These are phyloP conservation scores for Penicillium freii DNA, from an alignment of 2,329 filamentous ascomycete genomes.

Conservation along the genomic window DNA sequence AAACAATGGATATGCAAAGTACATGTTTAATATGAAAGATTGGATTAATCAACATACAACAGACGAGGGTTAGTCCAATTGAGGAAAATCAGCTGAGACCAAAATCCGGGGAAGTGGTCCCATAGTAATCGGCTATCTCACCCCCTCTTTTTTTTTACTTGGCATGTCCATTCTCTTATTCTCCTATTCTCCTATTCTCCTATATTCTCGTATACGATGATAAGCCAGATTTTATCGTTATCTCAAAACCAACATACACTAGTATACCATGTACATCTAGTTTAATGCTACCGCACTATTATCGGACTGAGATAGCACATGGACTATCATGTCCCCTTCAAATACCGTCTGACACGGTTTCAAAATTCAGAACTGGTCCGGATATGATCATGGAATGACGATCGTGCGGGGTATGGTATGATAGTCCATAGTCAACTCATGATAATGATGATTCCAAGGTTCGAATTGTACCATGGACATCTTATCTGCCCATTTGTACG, in stretches of 20 bases:
- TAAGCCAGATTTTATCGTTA: conserved; percentile 15
- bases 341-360: not conserved
- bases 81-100: conserved; percentile 10
- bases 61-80: not conserved
- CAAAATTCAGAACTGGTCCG: conserved; percentile 4
- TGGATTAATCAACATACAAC: not conserved
- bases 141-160: conserved; percentile 4
- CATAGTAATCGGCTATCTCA: conserved; percentile 4
- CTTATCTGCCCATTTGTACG: not conserved
- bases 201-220: not conserved
- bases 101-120: conserved; percentile 24
- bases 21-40: not conserved
- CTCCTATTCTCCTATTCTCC: too few species aligned
- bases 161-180: not conserved
- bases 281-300: too few species aligned
- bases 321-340: not conserved
- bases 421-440: not conserved
- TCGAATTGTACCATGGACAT: not conserved
- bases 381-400: conserved; percentile 18
- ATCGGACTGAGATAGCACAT: not conserved
- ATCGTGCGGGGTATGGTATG: conserved; percentile 25
- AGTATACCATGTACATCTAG: too few species aligned
- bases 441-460: not conserved
- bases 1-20: not conserved
- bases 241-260: not conserved